Base-by-base conservation (phyloP, 208 protist genomes). In the Leishmania tropica region DNA sequence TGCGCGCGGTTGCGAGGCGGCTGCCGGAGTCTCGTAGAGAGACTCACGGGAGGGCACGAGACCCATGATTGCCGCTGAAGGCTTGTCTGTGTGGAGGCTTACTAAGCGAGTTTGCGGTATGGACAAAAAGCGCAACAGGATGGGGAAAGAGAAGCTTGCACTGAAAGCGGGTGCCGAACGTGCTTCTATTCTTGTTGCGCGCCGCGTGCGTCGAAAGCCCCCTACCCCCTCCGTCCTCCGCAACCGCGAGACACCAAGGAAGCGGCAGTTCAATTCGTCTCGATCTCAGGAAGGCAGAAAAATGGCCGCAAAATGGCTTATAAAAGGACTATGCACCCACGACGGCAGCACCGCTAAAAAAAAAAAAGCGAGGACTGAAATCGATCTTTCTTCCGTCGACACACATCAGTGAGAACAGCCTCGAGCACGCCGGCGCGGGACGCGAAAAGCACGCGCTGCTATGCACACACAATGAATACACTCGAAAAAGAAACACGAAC, bases 41-140 rank as follows among this genome's bases (percentile, higher is more conserved):
- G 75, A 71, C 56, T 71, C 51, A 10, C 84, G 79, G 15, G 84
- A 87, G 13, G 84, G 84, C 47, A 80, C 71, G 35, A 87, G 80
- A 11, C 84, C 84, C 84, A 87, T 87, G 54, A 13, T n/a, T 62
- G 72, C 42, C 15, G 68, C 42, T 42, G 31, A 40, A 42, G n/a
- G n/a, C 24, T 21, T 3, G 71, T 51, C 11, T 2, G 48, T 17
- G 48, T 28, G 40, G 8, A 51, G 3, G 21, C 72, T n/a, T 3
- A 35, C 53, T 13, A 11, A 51, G 68, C 28, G 40, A 19, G 40
- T 6, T 15, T n/a, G 13, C 40, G 19, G 68, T 73, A 24, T 21
- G 62, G 11, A 13, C 0, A 24, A 31, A 40, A 68, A 0, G n/a
- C 62, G 6, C 62, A 31, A 15, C 31, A 15, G 11, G 62, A 21